A percentile compares a stretch with the other conserved stretches of the same genome.
Evolutionary conservation across 1,284 basidiomycete species (phyloP).

Genomic region (Ganoderma sp.): DNA sequence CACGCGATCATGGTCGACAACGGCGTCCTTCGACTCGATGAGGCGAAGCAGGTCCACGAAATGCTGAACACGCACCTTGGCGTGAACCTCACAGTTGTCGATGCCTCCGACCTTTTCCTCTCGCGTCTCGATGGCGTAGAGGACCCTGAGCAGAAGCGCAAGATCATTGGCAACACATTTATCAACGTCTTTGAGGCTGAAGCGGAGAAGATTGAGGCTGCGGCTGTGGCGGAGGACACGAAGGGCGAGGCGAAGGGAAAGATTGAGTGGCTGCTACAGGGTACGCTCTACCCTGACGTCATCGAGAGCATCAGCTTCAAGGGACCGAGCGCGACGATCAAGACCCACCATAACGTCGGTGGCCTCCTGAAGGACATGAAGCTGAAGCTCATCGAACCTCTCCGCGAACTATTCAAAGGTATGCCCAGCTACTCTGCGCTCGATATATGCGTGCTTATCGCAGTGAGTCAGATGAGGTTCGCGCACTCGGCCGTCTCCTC

Average conservation of each 20-base stretch:
- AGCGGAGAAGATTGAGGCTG: constrained; percentile 88
- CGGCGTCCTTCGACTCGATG: constrained; percentile 92
- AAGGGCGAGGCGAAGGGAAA: constrained; percentile 79
- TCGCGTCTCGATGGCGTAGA: constrained; percentile 88
- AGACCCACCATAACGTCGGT: constrained; percentile 99
- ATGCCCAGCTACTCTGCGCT: constrained; percentile 22
- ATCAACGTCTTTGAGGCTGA: constrained; percentile 97
- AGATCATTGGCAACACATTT: constrained; percentile 99
- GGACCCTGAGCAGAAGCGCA: constrained; percentile 97
- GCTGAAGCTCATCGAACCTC: constrained; percentile 97
- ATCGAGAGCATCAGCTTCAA: constrained; percentile 99
- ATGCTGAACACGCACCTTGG: constrained; percentile 96
- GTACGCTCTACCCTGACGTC: constrained; percentile 99
- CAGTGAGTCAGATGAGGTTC: constrained; percentile 83
- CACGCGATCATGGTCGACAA: constrained; percentile 99
- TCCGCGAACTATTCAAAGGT: constrained; percentile 99
- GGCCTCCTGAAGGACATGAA: constrained; percentile 98
- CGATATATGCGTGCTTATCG: constrained; percentile 7
- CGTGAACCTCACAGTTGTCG: constrained; percentile 95
- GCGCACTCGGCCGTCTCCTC: constrained; percentile 89
- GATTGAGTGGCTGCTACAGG: constrained; percentile 97
- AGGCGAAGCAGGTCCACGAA: constrained; percentile 91
- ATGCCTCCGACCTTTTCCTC: constrained; percentile 95
- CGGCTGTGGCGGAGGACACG: constrained; percentile 78
- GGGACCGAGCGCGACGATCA: constrained; percentile 98